Conservation (phyloP, 23 red algal species). For the Agarophyton chilense region DNA sequence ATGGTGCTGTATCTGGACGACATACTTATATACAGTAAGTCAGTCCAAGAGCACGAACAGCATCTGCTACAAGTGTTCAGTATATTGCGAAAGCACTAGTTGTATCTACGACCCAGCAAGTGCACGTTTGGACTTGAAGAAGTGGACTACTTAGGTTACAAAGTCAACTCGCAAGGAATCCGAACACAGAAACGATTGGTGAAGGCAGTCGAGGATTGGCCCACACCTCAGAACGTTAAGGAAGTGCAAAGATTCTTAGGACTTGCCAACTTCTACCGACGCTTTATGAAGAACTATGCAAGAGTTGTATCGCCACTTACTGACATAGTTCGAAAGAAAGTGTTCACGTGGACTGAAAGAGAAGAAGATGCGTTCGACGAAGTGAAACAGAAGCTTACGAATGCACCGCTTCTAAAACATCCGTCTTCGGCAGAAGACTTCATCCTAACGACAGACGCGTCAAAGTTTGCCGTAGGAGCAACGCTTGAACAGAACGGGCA, state of each 20-base stretch:
- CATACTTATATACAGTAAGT: slow-evolving; percentile 12
- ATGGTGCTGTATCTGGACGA: slow-evolving; percentile 27
- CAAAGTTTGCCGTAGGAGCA: not conserved
- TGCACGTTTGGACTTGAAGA: not conserved
- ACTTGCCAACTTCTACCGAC: not conserved
- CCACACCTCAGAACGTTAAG: not conserved
- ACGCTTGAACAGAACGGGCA: slow-evolving; percentile 5
- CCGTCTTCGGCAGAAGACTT: not conserved
- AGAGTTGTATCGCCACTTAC: not conserved
- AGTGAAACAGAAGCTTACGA: not conserved
- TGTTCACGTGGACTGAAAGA: not conserved
- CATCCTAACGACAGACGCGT: not conserved
- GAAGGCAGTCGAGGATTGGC: not conserved
- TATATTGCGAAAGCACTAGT: not conserved
- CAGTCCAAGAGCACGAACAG: not conserved
- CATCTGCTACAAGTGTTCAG: not conserved
- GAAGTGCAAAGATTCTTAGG: slow-evolving; percentile 27
- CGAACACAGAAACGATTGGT: not conserved
- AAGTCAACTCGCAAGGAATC: not conserved
- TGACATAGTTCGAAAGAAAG: not conserved
- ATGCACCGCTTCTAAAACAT: not conserved
- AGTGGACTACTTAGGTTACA: slow-evolving; percentile 23
- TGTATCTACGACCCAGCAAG: not conserved
- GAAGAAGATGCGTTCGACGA: not conserved
- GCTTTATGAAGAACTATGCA: slow-evolving; percentile 17